These are phyloP conservation scores for Leishmania arabica DNA, from an alignment of 208 protist genomes.

Conservation along the genomic window DNA sequence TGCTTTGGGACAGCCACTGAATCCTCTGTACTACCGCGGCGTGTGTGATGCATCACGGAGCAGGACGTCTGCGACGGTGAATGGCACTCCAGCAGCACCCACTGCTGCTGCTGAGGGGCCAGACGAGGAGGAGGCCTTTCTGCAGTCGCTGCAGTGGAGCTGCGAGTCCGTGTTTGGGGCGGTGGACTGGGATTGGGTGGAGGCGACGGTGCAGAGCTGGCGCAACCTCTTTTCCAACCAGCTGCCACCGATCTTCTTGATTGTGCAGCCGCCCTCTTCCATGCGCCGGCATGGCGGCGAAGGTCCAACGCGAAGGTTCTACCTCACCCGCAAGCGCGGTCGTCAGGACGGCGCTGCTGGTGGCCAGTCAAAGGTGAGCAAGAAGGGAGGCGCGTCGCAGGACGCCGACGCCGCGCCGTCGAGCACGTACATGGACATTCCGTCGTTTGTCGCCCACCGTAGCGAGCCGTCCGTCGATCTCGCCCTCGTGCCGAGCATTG, in stretches of 20 bases:
- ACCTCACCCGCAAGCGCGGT: conserved; percentile 21
- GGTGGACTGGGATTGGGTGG: conserved; percentile 88
- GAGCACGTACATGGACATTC: conserved; percentile 66
- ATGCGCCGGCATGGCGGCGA: conserved; percentile 13
- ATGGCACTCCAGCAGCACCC: neutral
- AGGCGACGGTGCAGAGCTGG: conserved; percentile 53
- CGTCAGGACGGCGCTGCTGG: neutral
- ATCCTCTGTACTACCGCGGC: conserved; percentile 8
- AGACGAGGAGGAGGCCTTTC: conserved; percentile 25
- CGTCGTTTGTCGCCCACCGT: conserved; percentile 61
- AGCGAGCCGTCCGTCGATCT: conserved; percentile 38
- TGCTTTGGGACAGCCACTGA: conserved; percentile 12
- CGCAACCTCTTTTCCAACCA: conserved; percentile 39
- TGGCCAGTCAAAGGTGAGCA: neutral
- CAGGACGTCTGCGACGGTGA: neutral
- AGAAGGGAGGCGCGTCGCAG: neutral
- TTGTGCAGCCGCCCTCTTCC: conserved; percentile 60
- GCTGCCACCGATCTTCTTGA: conserved; percentile 49
- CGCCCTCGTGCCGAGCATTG: conserved; percentile 54
- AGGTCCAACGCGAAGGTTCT: conserved; percentile 20
- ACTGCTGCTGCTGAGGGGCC: conserved; percentile 3
- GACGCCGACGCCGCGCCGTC: neutral
- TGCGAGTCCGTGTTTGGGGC: conserved; percentile 61
- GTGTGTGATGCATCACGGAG: neutral
- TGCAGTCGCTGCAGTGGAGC: conserved; percentile 50